These are phyloP conservation scores for Medicago ruthenica DNA, from an alignment of 306 rosid species.

Conservation along the genomic window DNA sequence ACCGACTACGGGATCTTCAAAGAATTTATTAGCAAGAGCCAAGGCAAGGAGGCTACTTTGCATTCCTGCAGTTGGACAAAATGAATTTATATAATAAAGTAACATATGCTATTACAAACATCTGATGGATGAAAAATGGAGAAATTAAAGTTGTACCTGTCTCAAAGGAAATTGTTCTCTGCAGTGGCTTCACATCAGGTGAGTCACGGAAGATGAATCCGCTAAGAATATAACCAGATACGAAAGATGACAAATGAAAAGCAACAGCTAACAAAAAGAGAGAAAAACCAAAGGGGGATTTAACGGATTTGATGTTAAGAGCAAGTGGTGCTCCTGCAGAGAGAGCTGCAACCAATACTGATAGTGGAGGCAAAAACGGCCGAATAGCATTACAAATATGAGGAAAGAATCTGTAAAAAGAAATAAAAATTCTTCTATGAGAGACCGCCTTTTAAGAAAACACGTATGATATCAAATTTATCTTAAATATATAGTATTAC, in stretches of 20 bases:
- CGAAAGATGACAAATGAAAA: slow-evolving; percentile 72
- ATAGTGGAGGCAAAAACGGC: slow-evolving; percentile 80
- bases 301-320: slow-evolving; percentile 65
- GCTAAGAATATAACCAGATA: slow-evolving; percentile 68
- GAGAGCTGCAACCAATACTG: slow-evolving; percentile 75
- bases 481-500: slow-evolving; percentile 46
- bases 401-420: slow-evolving; percentile 71
- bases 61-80: slow-evolving; percentile 68
- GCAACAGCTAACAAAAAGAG: slow-evolving; percentile 65
- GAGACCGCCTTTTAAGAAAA: slow-evolving; percentile 21
- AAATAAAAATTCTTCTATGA: slow-evolving; percentile 1
- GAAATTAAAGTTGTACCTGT: slow-evolving; percentile 59
- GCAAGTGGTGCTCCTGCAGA: slow-evolving; percentile 96
- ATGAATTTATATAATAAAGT: slow-evolving; percentile 1
- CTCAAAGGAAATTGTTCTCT: slow-evolving; percentile 86
- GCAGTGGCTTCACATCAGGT: slow-evolving; percentile 68
- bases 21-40: slow-evolving; percentile 94
- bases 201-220: slow-evolving; percentile 63
- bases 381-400: slow-evolving; percentile 63
- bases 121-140: not conserved
- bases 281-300: slow-evolving; percentile 73
- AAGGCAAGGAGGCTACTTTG: slow-evolving; percentile 98
- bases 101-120: slow-evolving; percentile 8
- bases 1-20: slow-evolving; percentile 80
- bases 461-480: slow-evolving; percentile 14